These are phyloP conservation scores for Boletus reticuloceps DNA, from an alignment of 768 basidiomycete species.

Conservation along the genomic window DNA sequence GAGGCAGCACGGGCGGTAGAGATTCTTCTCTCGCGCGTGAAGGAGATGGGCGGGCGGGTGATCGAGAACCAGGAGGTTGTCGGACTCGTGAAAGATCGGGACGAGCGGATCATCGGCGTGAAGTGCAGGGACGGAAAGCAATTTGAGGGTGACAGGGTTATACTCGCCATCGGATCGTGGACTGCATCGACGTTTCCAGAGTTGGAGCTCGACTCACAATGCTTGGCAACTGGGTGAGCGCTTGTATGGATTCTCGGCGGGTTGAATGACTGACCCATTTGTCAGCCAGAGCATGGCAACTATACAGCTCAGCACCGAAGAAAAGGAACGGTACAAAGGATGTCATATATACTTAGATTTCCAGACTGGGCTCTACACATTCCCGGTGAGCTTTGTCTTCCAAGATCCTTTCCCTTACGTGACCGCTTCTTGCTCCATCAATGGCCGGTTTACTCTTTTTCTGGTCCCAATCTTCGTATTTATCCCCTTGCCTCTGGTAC, in stretches of 20 bases:
- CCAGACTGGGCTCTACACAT: conserved; percentile 72
- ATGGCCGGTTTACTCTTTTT: too few relatives aligned
- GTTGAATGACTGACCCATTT: neutral
- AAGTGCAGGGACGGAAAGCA: conserved; percentile 54
- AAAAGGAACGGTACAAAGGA: conserved; percentile 57
- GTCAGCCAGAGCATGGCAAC: conserved; percentile 75
- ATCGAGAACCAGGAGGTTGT: conserved; percentile 54
- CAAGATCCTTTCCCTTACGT: neutral
- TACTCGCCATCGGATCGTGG: conserved; percentile 83
- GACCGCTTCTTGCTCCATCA: too few relatives aligned
- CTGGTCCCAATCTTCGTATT: too few relatives aligned
- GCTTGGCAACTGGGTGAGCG: conserved; percentile 81
- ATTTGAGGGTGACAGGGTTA: conserved; percentile 56
- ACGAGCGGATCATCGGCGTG: conserved; percentile 55
- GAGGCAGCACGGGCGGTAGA: conserved; percentile 66
- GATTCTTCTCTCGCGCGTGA: conserved; percentile 53
- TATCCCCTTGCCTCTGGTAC: too few relatives aligned
- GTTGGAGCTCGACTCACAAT: conserved; percentile 45
- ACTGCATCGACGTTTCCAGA: conserved; percentile 75
- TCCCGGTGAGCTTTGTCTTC: conserved; percentile 73
- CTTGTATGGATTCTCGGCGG: neutral
- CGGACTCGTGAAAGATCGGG: conserved; percentile 40
- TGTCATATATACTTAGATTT: conserved; percentile 76
- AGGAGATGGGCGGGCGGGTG: conserved; percentile 58
- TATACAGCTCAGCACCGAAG: conserved; percentile 70